Evolutionary conservation across 148 eudicot species (phyloP).

Genomic region (Silene uniflora): DNA sequence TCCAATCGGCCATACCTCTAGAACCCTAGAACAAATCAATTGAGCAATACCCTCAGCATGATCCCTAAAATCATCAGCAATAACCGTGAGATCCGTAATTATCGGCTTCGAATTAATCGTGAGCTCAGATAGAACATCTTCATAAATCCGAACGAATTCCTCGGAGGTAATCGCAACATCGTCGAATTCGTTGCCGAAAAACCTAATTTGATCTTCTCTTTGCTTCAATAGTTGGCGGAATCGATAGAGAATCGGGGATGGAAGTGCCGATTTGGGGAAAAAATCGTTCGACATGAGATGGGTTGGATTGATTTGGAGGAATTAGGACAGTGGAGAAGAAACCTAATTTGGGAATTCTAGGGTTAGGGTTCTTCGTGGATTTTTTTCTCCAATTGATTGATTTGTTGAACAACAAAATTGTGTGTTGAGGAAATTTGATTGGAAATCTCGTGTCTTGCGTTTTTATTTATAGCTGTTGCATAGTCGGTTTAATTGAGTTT

Average conservation of each 20-base stretch:
- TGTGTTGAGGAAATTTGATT: too few species aligned
- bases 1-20: slow-evolving; percentile 54
- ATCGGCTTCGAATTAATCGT: slow-evolving; percentile 86
- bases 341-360: slow-evolving; percentile 23
- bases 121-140: slow-evolving; percentile 59
- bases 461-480: too few species aligned
- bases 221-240: slow-evolving; percentile 50
- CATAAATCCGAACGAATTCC: slow-evolving; percentile 61
- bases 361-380: slow-evolving; percentile 23
- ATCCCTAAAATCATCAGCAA: slow-evolving; percentile 75
- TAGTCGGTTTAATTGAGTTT: too few species aligned
- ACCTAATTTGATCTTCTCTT: slow-evolving; percentile 47
- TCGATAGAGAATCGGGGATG: slow-evolving; percentile 60
- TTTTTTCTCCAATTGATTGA: background rate
- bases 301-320: background rate
- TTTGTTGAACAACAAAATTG: too few species aligned
- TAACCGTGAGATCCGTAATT: slow-evolving; percentile 86
- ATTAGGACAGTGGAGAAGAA: background rate
- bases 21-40: slow-evolving; percentile 69
- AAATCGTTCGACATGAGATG: slow-evolving; percentile 34
- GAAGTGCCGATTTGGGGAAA: slow-evolving; percentile 24
- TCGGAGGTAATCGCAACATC: slow-evolving; percentile 31
- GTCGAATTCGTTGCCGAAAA: slow-evolving; percentile 24
- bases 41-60: slow-evolving; percentile 68
- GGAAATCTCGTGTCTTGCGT: too few species aligned